Conservation (phyloP, 1,284 basidiomycete species). For the Bondarzewia mesenterica region DNA sequence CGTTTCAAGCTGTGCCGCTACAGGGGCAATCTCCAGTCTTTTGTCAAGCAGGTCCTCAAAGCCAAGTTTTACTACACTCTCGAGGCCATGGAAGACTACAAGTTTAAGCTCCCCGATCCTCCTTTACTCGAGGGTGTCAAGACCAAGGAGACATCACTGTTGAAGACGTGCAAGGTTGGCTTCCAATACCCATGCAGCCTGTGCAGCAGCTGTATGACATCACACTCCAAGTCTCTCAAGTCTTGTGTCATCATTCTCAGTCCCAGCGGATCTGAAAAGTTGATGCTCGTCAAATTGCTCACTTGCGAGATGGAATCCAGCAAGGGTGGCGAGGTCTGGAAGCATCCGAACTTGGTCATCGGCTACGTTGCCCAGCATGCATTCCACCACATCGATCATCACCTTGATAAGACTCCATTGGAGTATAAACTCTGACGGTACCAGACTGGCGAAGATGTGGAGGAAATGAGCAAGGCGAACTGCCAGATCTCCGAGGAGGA, state of each 20-base stretch:
- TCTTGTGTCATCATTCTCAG: constrained; percentile 96
- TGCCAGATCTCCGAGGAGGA: constrained; percentile 87
- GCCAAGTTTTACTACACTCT: no score
- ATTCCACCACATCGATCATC: constrained; percentile 97
- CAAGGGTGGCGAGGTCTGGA: no score
- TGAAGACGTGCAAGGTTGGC: constrained; percentile 97
- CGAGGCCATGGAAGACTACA: no score
- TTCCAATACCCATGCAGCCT: constrained; percentile 89
- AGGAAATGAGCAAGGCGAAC: constrained; percentile 90
- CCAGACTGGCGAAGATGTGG: constrained; percentile 97
- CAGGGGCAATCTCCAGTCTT: no score
- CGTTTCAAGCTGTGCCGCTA: no score
- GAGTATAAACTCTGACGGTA: constrained; percentile 99
- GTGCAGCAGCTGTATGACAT: constrained; percentile 93
- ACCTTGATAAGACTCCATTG: constrained; percentile 96
- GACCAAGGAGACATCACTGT: constrained; percentile 96
- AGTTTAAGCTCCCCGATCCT: no score
- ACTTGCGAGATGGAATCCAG: no score
- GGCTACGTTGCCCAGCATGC: constrained; percentile 98
- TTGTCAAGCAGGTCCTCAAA: no score
- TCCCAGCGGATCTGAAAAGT: constrained; percentile 97
- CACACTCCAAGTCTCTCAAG: constrained; percentile 92
- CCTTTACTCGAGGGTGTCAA: no score
- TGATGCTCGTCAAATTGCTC: constrained; percentile 97
- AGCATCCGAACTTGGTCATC: no score